Conservation (phyloP, 2,329 filamentous ascomycete species). For the Exophiala oligosperma region DNA sequence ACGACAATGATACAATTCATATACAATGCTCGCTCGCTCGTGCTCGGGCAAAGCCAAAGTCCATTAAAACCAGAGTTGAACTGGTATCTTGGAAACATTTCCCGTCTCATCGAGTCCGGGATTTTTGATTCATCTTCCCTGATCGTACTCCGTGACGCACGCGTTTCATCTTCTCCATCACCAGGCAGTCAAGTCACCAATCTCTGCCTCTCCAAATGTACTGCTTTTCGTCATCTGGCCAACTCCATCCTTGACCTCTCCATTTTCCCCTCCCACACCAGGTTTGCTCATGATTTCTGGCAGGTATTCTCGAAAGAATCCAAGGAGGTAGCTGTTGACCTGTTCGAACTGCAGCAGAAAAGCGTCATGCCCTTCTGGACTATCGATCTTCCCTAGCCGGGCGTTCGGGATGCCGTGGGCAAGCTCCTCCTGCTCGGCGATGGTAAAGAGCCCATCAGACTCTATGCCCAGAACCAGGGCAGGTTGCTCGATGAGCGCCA, state of each 20-base stretch:
- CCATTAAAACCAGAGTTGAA: conserved; percentile 29
- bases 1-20: conserved; percentile 26
- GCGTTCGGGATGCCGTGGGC: conserved; percentile 78
- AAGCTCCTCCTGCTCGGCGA: conserved; percentile 92
- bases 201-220: conserved; percentile 92
- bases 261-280: conserved; percentile 34
- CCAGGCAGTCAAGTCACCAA: conserved; percentile 67
- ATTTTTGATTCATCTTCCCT: neutral
- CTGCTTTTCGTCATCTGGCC: conserved; percentile 77
- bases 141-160: neutral
- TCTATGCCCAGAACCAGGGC: conserved; percentile 91
- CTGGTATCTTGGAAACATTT: conserved; percentile 15
- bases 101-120: neutral
- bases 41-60: neutral
- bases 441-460: conserved; percentile 93
- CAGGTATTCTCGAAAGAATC: conserved; percentile 77
- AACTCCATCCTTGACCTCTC: conserved; percentile 46
- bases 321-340: conserved; percentile 83
- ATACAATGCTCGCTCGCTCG: conserved; percentile 6
- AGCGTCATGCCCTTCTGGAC: conserved; percentile 91
- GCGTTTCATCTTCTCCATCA: conserved; percentile 6
- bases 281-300: conserved; percentile 81
- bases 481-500: conserved; percentile 82
- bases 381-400: conserved; percentile 82
- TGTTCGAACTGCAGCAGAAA: conserved; percentile 97